Percentiles rank a stretch among this genome's conserved stretches.
Evolutionary conservation across 2,329 filamentous ascomycete genomes (phyloP).

Genomic region (Thelonectria rubi): DNA sequence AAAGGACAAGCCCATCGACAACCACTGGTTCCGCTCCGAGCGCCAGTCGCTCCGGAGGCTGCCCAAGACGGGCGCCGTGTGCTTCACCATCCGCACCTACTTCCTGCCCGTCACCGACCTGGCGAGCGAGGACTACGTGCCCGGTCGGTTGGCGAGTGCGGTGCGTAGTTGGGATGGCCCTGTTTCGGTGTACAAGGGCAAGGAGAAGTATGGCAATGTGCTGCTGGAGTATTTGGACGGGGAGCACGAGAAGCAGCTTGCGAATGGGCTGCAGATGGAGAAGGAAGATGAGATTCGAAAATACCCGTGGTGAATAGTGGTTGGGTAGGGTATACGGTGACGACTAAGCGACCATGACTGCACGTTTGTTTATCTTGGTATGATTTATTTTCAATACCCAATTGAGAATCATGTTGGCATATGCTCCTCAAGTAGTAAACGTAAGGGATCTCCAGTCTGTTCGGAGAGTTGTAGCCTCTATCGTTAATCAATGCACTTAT

Average conservation of each 20-base stretch:
- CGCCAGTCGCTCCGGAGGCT: conserved; percentile 74
- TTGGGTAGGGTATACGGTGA: not conserved
- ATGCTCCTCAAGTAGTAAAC: too few relatives aligned
- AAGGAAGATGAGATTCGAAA: conserved; percentile 66
- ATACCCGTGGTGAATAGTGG: conserved; percentile 65
- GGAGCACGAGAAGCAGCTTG: conserved; percentile 78
- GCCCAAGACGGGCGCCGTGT: conserved; percentile 64
- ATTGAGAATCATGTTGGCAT: not conserved
- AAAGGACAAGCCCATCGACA: conserved; percentile 74
- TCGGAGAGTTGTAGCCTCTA: too few relatives aligned
- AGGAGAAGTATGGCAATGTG: conserved; percentile 76
- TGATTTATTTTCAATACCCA: not conserved
- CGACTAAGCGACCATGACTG: not conserved
- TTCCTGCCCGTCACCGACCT: conserved; percentile 77
- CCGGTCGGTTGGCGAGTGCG: conserved; percentile 79
- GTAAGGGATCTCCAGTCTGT: too few relatives aligned
- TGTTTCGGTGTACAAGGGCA: conserved; percentile 81
- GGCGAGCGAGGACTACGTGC: conserved; percentile 76
- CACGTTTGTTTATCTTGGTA: not conserved
- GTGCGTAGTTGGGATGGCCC: conserved; percentile 84
- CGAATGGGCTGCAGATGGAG: conserved; percentile 68
- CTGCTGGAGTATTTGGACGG: conserved; percentile 79
- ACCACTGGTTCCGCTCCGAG: conserved; percentile 82
- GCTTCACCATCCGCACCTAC: conserved; percentile 84
- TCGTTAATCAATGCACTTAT: too few relatives aligned